These are phyloP conservation scores for Aspergillus saccharolyticus DNA, from an alignment of 495 filamentous ascomycete species.

Conservation along the genomic window DNA sequence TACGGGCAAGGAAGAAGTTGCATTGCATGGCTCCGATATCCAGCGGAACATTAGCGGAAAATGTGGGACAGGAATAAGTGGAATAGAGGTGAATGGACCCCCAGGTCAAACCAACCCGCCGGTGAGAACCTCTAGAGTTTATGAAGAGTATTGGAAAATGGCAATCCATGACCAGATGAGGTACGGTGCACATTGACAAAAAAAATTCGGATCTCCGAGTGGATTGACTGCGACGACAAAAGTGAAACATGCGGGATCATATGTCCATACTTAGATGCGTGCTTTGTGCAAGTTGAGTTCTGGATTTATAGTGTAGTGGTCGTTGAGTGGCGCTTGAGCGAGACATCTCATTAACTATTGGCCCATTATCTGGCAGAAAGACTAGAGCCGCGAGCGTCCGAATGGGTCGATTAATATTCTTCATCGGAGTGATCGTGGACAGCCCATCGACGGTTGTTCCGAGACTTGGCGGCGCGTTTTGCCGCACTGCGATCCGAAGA, in stretches of 20 bases:
- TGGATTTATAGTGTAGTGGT: too few relatives aligned
- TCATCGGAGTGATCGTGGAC: slow-evolving; percentile 18
- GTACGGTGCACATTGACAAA: neutral
- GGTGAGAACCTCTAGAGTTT: neutral
- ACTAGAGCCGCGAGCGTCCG: neutral
- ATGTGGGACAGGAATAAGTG: neutral
- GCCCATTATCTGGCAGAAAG: too few relatives aligned
- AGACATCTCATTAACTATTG: too few relatives aligned
- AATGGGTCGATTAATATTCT: slow-evolving; percentile 5
- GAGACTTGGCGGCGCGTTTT: slow-evolving; percentile 31
- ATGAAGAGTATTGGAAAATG: neutral
- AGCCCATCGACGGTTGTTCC: slow-evolving; percentile 36
- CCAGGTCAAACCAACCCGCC: neutral
- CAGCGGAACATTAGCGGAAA: neutral
- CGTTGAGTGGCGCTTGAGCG: too few relatives aligned
- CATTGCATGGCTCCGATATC: neutral
- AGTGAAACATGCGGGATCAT: too few relatives aligned
- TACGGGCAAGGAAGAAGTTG: neutral
- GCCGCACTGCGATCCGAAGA: slow-evolving; percentile 27
- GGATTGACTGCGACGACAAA: too few relatives aligned
- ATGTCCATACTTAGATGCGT: too few relatives aligned
- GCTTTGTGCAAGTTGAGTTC: too few relatives aligned
- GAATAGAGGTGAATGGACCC: neutral
- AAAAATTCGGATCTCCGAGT: neutral
- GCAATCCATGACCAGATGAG: neutral